phyloP scores from a whole-genome alignment of 2,329 filamentous ascomycete species.

The Ascocoryne sarcoides region DNA sequence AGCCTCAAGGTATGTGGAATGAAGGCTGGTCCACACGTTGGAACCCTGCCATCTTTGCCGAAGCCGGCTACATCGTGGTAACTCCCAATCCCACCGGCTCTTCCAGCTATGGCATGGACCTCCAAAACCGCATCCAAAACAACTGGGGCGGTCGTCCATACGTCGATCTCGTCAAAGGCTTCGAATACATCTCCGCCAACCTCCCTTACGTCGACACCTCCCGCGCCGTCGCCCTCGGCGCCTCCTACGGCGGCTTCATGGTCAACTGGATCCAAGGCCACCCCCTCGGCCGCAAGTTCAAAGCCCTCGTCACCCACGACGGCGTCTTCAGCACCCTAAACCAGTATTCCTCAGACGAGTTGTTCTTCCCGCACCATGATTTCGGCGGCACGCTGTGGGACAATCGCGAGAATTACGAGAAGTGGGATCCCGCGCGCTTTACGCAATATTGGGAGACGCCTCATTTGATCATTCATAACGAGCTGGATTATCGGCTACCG shows the following conservation, averaged over 20 bases:
- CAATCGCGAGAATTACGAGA: constrained; percentile 53
- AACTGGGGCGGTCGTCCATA: constrained; percentile 86
- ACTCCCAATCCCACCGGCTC: constrained; percentile 76
- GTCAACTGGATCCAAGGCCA: constrained; percentile 91
- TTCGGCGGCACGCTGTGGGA: constrained; percentile 48
- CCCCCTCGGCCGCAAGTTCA: constrained; percentile 72
- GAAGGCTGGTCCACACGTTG: constrained; percentile 55
- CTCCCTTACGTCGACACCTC: constrained; percentile 60
- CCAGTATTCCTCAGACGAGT: constrained; percentile 56
- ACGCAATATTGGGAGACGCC: constrained; percentile 57
- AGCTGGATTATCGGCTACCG: constrained; percentile 80
- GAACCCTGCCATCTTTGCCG: constrained; percentile 80
- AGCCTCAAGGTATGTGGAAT: constrained; percentile 29
- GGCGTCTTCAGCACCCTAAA: constrained; percentile 68
- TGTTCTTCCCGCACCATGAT: constrained; percentile 64
- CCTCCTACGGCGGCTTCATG: constrained; percentile 70
- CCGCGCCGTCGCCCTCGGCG: constrained; percentile 64
- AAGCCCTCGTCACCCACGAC: constrained; percentile 81
- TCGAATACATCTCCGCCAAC: constrained; percentile 62
- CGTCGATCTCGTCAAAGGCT: constrained; percentile 68
- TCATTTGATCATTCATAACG: constrained; percentile 81
- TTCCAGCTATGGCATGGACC: constrained; percentile 71
- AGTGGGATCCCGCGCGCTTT: constrained; percentile 56
- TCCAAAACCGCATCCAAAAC: constrained; percentile 66
- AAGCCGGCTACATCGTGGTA: constrained; percentile 79